Percentiles rank a stretch among this genome's conserved stretches.
phyloP scores from a whole-genome alignment of 148 eudicot species.

The Hydrangea macrophylla region DNA sequence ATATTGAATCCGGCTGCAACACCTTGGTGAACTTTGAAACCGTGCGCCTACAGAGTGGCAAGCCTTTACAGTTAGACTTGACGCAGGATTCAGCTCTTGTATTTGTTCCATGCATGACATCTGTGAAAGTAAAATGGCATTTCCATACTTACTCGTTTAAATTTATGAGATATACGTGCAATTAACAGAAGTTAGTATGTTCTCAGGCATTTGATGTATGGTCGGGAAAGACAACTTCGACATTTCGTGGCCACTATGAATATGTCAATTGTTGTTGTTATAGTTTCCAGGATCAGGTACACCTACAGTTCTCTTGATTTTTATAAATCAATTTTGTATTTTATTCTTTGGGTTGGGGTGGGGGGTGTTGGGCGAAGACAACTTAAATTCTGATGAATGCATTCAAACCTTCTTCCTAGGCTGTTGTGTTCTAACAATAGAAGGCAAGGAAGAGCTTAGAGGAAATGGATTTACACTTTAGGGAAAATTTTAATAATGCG shows the following conservation, averaged over 20 bases:
- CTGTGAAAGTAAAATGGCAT: slow-evolving; percentile 54
- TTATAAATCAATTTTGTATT: neutral
- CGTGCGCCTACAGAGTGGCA: slow-evolving; percentile 72
- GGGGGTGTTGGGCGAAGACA: neutral
- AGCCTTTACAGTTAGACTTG: slow-evolving; percentile 72
- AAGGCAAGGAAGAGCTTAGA: neutral
- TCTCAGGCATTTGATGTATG: slow-evolving; percentile 81
- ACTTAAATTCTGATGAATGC: neutral
- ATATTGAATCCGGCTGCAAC: slow-evolving; percentile 85
- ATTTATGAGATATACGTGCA: neutral
- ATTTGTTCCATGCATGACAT: slow-evolving; percentile 88
- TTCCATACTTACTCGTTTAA: neutral
- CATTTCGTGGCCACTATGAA: slow-evolving; percentile 86
- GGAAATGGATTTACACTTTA: neutral
- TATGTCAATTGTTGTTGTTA: slow-evolving; percentile 86
- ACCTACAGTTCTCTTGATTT: neutral
- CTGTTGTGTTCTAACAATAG: neutral
- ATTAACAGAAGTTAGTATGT: slow-evolving; percentile 5
- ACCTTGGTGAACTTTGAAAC: slow-evolving; percentile 90
- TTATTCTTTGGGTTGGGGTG: neutral
- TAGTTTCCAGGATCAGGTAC: slow-evolving; percentile 71
- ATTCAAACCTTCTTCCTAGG: too few species aligned
- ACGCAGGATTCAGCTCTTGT: slow-evolving; percentile 72
- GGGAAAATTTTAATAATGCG: neutral
- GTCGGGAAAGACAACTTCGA: slow-evolving; percentile 62